Conservation (phyloP, 805 yeast species). For the Starmerella bacillaris region DNA sequence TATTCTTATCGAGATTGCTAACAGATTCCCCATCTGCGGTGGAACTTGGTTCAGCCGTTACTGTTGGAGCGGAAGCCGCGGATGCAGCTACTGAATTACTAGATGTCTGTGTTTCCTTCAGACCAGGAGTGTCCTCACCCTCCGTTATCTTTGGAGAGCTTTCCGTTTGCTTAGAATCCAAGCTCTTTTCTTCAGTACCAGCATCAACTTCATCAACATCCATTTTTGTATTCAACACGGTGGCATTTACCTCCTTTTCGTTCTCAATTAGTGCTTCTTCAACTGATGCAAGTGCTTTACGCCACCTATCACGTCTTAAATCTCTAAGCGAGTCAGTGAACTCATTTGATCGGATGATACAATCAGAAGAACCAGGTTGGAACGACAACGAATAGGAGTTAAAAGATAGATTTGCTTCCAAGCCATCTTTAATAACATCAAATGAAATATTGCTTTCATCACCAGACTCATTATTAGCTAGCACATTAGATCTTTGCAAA, state of each 20-base stretch:
- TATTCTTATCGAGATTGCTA: too few relatives aligned
- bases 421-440: conserved; percentile 48
- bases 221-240: neutral
- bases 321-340: conserved; percentile 3
- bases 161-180: neutral
- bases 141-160: too few relatives aligned
- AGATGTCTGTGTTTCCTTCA: too few relatives aligned
- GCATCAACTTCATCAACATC: conserved; percentile 12
- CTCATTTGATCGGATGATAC: conserved; percentile 26
- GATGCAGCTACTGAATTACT: neutral
- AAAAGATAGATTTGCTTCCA: conserved; percentile 62
- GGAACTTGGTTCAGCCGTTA: neutral
- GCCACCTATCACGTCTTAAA: conserved; percentile 12
- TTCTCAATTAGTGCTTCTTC: conserved; percentile 11
- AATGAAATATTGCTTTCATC: conserved; percentile 17
- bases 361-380: conserved; percentile 63
- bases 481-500: conserved; percentile 29
- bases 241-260: conserved; percentile 14
- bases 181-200: conserved; percentile 9
- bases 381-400: conserved; percentile 67
- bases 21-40: too few relatives aligned
- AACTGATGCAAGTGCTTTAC: conserved; percentile 6
- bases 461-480: conserved; percentile 10
- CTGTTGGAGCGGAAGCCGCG: neutral
- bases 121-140: too few relatives aligned